Evolutionary conservation across 2,329 filamentous ascomycete species (phyloP), one percentile per base, ranked within the genome.

Genomic region (Beauveria bassiana): DNA sequence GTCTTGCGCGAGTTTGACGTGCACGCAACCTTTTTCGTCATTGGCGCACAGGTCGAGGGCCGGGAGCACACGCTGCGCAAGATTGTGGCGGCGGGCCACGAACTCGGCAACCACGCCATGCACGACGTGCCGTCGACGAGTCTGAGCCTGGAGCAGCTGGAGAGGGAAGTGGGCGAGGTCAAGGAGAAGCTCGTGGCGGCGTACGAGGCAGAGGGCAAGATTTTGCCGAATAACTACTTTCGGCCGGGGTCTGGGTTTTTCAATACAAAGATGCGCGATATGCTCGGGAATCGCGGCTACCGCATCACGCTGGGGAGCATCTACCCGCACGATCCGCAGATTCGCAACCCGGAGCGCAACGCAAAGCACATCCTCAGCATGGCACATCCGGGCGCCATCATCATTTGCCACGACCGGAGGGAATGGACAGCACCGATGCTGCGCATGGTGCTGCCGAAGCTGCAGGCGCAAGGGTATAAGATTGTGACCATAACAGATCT

Each of bases 301-400:
- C 79, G 81, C 55, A 79, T 95, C 57, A 87, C 92, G n/a, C 76
- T 96, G 45, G 92, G 92, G 3, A 87, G 86, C 72, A 86, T 96
- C 46, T 96, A 96, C 74, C 92, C 92, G 5, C 91, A 96, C 75
- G 92, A 96, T 75, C 86, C 92, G n/a, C 91, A 96, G 78, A 87
- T 96, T 62, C 78, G 79, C 10, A 87, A 83, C 68, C 81, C 84
- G 66, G 76, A 78, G 65, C 66, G 92, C 58, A 96, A 96, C 74
- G 87, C 90, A 8, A 79, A 78, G 66, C 91, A 96, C 76, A 84
- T 96, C 4, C 73, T 96, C 67, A 91, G 89, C 74, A 91, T 92
- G 88, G 78, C 88, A 42, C 78, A 83, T 52, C 86, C 89, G 0
- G 92, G 92, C 0, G 87, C 84, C 31, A 88, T 96, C 62, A 86